Percentiles rank a stretch among this genome's conserved stretches.
Conservation (phyloP, 164 flowering plant genomes). For the Platanus orientalis region DNA sequence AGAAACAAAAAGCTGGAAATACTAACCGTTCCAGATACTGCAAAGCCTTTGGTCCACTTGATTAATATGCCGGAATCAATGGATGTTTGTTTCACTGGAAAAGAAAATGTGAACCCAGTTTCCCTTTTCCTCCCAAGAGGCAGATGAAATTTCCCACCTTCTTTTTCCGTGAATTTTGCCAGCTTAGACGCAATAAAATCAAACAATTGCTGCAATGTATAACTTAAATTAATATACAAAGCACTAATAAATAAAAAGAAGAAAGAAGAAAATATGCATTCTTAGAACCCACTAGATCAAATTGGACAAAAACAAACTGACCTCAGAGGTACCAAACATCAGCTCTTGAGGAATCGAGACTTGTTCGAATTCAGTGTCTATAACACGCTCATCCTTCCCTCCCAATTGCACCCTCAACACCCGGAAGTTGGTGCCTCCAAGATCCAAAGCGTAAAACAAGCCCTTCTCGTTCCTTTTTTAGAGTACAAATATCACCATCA, state of each 20-base stretch:
- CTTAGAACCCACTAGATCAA: neutral
- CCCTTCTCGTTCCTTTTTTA: slow-evolving; percentile 74
- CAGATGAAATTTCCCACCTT: slow-evolving; percentile 48
- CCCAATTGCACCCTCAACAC: slow-evolving; percentile 83
- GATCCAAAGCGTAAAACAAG: slow-evolving; percentile 84
- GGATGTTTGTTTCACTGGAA: slow-evolving; percentile 82
- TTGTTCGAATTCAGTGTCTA: slow-evolving; percentile 71
- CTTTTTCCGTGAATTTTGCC: slow-evolving; percentile 54
- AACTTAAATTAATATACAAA: neutral
- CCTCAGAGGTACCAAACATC: slow-evolving; percentile 86
- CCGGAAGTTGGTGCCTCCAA: slow-evolving; percentile 92
- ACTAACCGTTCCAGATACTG: slow-evolving; percentile 84
- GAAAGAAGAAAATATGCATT: neutral
- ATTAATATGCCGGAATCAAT: slow-evolving; percentile 79
- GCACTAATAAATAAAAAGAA: neutral
- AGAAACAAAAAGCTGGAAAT: neutral
- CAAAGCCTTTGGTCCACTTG: slow-evolving; percentile 91
- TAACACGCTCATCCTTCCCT: slow-evolving; percentile 59
- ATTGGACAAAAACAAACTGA: slow-evolving; percentile 12
- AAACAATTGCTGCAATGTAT: slow-evolving; percentile 52
- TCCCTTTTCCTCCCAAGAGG: slow-evolving; percentile 61
- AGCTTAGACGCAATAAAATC: slow-evolving; percentile 78
- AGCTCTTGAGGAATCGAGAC: slow-evolving; percentile 74
- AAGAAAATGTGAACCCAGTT: slow-evolving; percentile 90
- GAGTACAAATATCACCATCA: neutral